These are phyloP conservation scores for Jackrogersella multiformis DNA, from an alignment of 495 filamentous ascomycete species.

Conservation along the genomic window DNA sequence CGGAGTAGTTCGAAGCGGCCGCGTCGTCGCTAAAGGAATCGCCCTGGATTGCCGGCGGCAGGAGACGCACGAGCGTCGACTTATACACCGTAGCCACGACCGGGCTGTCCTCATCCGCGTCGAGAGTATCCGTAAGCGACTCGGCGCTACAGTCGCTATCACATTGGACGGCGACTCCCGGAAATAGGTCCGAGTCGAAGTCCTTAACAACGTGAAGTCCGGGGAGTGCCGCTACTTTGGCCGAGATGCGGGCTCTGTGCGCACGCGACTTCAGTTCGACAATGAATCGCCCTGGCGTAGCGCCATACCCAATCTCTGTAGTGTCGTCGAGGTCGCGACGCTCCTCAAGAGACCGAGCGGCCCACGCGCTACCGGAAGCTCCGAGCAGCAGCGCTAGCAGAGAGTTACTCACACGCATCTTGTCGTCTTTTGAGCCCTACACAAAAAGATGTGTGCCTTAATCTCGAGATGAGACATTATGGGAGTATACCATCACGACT, in stretches of 20 bases:
- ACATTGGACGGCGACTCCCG: slow-evolving; percentile 43
- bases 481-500: neutral
- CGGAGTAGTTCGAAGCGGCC: slow-evolving; percentile 40
- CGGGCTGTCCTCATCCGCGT: slow-evolving; percentile 43
- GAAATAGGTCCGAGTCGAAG: slow-evolving; percentile 48
- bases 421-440: neutral
- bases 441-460: neutral
- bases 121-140: slow-evolving; percentile 31
- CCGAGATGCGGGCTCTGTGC: slow-evolving; percentile 8
- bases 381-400: slow-evolving; percentile 18
- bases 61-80: slow-evolving; percentile 22
- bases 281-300: slow-evolving; percentile 24
- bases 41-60: slow-evolving; percentile 11
- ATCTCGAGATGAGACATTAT: slow-evolving; percentile 1
- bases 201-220: slow-evolving; percentile 37
- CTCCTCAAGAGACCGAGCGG: neutral
- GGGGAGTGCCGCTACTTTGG: slow-evolving; percentile 11
- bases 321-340: slow-evolving; percentile 14
- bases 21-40: slow-evolving; percentile 37
- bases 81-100: slow-evolving; percentile 36
- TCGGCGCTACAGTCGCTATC: slow-evolving; percentile 32
- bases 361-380: neutral
- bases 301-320: neutral
- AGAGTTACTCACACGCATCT: slow-evolving; percentile 10
- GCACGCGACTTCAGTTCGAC: slow-evolving; percentile 26